Percentiles rank a stretch among this genome's conserved stretches.
phyloP scores from a whole-genome alignment of 345 rosid species.

The Aquilaria yunnanensis region DNA sequence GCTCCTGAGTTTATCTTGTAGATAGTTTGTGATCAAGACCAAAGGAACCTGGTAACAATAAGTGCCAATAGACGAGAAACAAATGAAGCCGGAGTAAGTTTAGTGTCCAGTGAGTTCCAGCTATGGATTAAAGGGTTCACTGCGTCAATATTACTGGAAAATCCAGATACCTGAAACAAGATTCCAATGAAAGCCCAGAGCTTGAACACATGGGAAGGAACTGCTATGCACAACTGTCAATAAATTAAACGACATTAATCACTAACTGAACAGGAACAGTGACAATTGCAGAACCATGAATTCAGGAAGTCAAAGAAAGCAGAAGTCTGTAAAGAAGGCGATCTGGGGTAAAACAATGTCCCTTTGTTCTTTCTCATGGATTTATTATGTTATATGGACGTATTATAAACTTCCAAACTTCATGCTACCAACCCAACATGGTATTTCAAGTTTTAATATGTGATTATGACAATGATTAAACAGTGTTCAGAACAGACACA shows the following conservation, averaged over 20 bases:
- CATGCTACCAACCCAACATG: no score
- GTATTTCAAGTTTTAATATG: no score
- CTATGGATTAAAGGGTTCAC: neutral
- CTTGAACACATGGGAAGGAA: conserved; percentile 84
- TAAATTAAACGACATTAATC: neutral
- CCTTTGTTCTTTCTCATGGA: no score
- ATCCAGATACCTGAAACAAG: conserved; percentile 68
- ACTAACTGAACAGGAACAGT: no score
- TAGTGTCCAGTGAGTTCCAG: neutral
- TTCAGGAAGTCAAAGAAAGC: no score
- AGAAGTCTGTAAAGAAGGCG: no score
- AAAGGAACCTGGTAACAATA: conserved; percentile 55
- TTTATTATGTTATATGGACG: no score
- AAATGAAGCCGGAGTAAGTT: neutral
- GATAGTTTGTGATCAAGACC: conserved; percentile 61
- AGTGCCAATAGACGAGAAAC: neutral
- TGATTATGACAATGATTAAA: no score
- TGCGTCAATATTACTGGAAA: neutral
- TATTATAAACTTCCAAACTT: no score
- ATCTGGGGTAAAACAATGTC: no score
- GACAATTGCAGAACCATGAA: no score
- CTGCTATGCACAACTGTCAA: conserved; percentile 75
- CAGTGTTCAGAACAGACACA: no score
- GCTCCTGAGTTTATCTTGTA: conserved; percentile 56
- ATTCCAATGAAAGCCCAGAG: conserved; percentile 88